Evolutionary conservation across 306 rosid genomes (phyloP).

Genomic region (Trifolium fragiferum): DNA sequence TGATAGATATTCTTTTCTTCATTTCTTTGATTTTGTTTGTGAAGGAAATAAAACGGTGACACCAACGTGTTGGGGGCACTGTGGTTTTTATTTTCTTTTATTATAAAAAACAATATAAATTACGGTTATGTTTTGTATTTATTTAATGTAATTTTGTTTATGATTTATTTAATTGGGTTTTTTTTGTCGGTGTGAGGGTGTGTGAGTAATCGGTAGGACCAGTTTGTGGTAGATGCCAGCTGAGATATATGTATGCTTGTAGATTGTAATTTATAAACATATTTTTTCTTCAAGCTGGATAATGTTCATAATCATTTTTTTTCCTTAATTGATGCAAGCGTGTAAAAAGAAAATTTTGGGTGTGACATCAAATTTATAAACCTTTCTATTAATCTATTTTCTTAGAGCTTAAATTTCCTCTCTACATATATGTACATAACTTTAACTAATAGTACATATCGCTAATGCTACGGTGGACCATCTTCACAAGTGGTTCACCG

Average conservation of each 20-base stretch:
- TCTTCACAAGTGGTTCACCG: too few species aligned
- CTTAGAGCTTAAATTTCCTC: too few species aligned
- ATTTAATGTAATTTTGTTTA: constrained; percentile 13
- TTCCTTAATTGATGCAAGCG: not conserved
- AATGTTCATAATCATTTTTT: not conserved
- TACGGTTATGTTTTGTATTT: constrained; percentile 39
- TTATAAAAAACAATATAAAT: not conserved
- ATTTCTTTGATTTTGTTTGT: constrained; percentile 35
- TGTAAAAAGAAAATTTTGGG: too few species aligned
- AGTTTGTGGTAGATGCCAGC: constrained; percentile 45
- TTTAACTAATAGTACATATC: too few species aligned
- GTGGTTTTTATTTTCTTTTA: constrained; percentile 13
- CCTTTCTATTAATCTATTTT: too few species aligned
- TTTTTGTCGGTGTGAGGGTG: constrained; percentile 36
- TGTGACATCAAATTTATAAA: too few species aligned
- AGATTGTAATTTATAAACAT: constrained; percentile 1
- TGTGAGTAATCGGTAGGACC: constrained; percentile 44
- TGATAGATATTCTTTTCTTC: constrained; percentile 40
- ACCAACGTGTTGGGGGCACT: constrained; percentile 44
- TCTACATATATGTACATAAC: too few species aligned
- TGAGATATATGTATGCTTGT: constrained; percentile 39
- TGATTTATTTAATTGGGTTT: constrained; percentile 31
- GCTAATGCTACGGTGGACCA: too few species aligned
- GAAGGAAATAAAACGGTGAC: constrained; percentile 43
- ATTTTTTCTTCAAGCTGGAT: not conserved